Conservation (phyloP, 2,329 filamentous ascomycete species). For the Cladosporium cucumerinum region DNA sequence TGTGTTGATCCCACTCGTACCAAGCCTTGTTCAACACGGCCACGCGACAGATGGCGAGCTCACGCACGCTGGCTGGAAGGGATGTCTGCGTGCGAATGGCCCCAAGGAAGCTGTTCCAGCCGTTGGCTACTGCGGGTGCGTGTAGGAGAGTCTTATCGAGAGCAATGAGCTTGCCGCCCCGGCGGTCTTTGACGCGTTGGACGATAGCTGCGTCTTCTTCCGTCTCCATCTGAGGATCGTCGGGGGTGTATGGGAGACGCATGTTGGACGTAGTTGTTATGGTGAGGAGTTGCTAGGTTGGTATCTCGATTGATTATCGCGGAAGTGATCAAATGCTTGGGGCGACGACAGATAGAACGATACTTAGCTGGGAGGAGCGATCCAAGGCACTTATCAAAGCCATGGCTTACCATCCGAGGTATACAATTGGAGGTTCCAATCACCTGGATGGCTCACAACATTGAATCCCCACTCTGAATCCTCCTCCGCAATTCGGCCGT, state of each 20-base stretch:
- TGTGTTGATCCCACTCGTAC: conserved; percentile 83
- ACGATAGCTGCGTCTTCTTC: conserved; percentile 51
- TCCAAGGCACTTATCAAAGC: not conserved
- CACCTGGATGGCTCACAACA: conserved; percentile 1
- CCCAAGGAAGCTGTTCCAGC: conserved; percentile 57
- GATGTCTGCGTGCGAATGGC: conserved; percentile 54
- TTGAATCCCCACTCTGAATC: not conserved
- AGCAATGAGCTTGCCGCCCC: conserved; percentile 50
- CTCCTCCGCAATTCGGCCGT: conserved; percentile 4
- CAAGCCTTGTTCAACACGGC: conserved; percentile 76
- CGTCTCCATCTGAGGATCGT: conserved; percentile 47
- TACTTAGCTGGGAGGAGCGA: not conserved
- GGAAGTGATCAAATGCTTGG: not conserved
- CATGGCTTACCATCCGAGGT: conserved; percentile 4
- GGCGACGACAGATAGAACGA: not conserved
- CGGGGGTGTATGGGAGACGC: conserved; percentile 53
- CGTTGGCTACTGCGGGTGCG: conserved; percentile 54
- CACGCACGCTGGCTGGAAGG: conserved; percentile 56
- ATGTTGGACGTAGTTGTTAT: conserved; percentile 36
- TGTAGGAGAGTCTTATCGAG: conserved; percentile 55
- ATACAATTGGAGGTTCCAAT: not conserved
- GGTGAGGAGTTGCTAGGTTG: not conserved
- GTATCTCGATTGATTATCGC: not conserved
- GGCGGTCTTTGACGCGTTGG: conserved; percentile 49
- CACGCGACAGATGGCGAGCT: conserved; percentile 77